These are phyloP conservation scores for Tylopilus rubrobrunneus DNA, from an alignment of 768 basidiomycete species.

Conservation along the genomic window DNA sequence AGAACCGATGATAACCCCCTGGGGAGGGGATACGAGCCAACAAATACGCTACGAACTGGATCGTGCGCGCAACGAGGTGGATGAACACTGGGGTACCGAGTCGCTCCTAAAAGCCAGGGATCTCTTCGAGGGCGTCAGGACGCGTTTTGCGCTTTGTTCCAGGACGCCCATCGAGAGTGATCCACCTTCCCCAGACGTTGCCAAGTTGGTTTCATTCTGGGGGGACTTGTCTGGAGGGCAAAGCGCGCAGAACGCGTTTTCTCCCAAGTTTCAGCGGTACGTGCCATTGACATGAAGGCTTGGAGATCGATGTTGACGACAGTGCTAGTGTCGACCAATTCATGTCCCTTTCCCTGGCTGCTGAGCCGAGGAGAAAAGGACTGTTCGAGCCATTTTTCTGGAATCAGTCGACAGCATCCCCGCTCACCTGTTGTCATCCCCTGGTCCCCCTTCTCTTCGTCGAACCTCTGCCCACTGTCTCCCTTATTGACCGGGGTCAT, in stretches of 20 bases:
- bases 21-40: constrained; percentile 60
- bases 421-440: constrained; percentile 40
- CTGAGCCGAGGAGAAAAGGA: constrained; percentile 71
- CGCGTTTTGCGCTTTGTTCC: constrained; percentile 49
- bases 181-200: constrained; percentile 44
- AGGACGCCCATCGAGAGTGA: constrained; percentile 35
- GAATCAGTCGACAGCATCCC: constrained; percentile 41
- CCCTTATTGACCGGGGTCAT: constrained; percentile 63
- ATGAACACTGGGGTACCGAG: constrained; percentile 41
- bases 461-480: constrained; percentile 64
- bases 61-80: constrained; percentile 42
- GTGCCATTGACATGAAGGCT: constrained; percentile 19
- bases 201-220: constrained; percentile 57
- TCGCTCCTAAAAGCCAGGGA: constrained; percentile 39
- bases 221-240: constrained; percentile 38
- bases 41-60: constrained; percentile 46
- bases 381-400: constrained; percentile 78
- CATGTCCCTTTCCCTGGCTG: constrained; percentile 70
- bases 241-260: constrained; percentile 39
- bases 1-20: constrained; percentile 55
- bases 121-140: constrained; percentile 52
- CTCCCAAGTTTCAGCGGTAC: constrained; percentile 61
- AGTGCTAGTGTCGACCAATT: constrained; percentile 64
- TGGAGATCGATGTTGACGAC: not conserved
- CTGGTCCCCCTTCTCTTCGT: constrained; percentile 71